Evolutionary conservation across 2,329 filamentous ascomycete species (phyloP).

Genomic region (Trichoderma sp.): DNA sequence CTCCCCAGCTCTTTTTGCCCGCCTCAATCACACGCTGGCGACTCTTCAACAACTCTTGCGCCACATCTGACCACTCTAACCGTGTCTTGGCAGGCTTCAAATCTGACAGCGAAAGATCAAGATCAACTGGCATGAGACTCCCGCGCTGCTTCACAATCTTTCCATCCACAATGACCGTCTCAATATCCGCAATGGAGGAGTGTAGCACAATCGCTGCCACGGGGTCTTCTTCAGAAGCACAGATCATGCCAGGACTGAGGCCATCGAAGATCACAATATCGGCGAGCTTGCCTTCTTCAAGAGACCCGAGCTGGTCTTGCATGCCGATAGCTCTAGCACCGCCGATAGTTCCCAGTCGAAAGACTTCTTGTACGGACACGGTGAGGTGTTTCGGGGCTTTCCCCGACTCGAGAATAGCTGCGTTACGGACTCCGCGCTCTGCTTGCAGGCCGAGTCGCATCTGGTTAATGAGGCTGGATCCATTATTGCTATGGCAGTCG

Average conservation of each 20-base stretch:
- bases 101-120: neutral
- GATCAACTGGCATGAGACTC: slow-evolving; percentile 26
- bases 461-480: slow-evolving; percentile 21
- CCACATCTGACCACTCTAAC: slow-evolving; percentile 7
- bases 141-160: slow-evolving; percentile 44
- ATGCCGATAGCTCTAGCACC: slow-evolving; percentile 43
- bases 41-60: slow-evolving; percentile 4
- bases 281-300: slow-evolving; percentile 45
- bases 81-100: neutral
- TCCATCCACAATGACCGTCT: slow-evolving; percentile 48
- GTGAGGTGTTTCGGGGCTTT: neutral
- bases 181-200: slow-evolving; percentile 47
- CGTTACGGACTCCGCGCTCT: slow-evolving; percentile 24
- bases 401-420: neutral
- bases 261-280: slow-evolving; percentile 49
- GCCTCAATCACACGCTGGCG: slow-evolving; percentile 1
- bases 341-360: slow-evolving; percentile 48
- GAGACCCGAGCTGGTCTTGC: slow-evolving; percentile 40
- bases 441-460: slow-evolving; percentile 21
- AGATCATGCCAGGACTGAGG: slow-evolving; percentile 21
- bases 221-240: slow-evolving; percentile 37
- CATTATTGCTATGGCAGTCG: slow-evolving; percentile 24
- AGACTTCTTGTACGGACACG: slow-evolving; percentile 38
- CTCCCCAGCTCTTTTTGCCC: slow-evolving; percentile 1
- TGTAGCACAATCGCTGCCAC: slow-evolving; percentile 53